These are phyloP conservation scores for Sicyos baderoa DNA, from an alignment of 306 rosid genomes.

Conservation along the genomic window DNA sequence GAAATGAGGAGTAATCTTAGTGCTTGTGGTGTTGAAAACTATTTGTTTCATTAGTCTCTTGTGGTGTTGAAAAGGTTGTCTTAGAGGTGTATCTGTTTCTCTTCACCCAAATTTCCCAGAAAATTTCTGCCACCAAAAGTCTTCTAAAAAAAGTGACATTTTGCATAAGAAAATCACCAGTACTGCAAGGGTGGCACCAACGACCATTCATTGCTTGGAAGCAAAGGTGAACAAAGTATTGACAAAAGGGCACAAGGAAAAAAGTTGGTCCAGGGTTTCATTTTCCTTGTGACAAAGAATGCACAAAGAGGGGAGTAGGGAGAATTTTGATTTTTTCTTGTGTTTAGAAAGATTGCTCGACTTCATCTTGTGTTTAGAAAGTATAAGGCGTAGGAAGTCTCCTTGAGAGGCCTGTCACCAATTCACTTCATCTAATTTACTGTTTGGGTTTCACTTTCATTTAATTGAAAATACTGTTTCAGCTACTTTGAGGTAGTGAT, in stretches of 20 bases:
- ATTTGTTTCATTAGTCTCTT: too few relatives aligned
- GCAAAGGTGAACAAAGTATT: background rate
- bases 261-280: slow-evolving; percentile 8
- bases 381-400: background rate
- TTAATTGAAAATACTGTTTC: background rate
- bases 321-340: background rate
- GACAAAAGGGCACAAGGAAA: background rate
- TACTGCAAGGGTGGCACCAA: background rate
- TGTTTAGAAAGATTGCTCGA: background rate
- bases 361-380: slow-evolving; percentile 4
- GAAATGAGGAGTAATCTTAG: background rate
- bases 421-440: background rate
- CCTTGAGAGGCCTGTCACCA: background rate
- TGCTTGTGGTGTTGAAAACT: slow-evolving; percentile 6
- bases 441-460: background rate
- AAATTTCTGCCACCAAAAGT: background rate
- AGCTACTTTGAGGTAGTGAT: slow-evolving; percentile 12
- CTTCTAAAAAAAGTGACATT: too few relatives aligned
- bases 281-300: background rate
- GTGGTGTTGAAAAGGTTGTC: slow-evolving; percentile 3
- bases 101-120: background rate
- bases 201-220: background rate
- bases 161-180: background rate
- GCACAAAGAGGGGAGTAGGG: background rate
- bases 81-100: background rate